A percentile compares a stretch with the other conserved stretches of the same genome.
phyloP scores from a whole-genome alignment of 257 asterid genomes.

The Primulina tabacum region DNA sequence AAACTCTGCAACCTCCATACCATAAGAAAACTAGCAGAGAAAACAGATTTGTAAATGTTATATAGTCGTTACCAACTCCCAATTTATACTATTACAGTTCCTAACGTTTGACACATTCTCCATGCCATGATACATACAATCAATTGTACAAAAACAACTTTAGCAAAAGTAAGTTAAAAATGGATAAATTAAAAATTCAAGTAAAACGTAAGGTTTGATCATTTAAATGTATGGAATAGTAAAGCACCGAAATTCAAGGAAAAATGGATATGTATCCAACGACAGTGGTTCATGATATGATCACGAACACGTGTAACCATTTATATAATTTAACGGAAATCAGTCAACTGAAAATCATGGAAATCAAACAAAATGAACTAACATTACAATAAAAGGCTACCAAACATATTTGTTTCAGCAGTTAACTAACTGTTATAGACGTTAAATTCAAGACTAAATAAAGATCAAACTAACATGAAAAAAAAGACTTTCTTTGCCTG shows the following conservation, averaged over 20 bases:
- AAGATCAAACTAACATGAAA: neutral
- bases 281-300: neutral
- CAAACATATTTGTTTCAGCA: neutral
- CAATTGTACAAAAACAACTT: neutral
- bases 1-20: neutral
- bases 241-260: neutral
- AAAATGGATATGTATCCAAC: neutral
- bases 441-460: neutral
- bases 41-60: neutral
- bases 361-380: neutral
- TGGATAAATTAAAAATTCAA: neutral
- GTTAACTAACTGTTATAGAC: neutral
- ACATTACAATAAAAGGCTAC: neutral
- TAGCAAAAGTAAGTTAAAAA: neutral
- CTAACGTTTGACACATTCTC: neutral
- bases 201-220: neutral
- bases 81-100: neutral
- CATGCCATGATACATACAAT: neutral
- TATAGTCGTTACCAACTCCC: neutral
- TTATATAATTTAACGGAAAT: no score
- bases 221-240: neutral
- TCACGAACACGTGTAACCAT: neutral
- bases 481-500: neutral
- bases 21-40: neutral
- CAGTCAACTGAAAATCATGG: neutral